These are phyloP conservation scores for Neophaeococcomyces mojaviensis DNA, from an alignment of 2,329 filamentous ascomycete species.

Conservation along the genomic window DNA sequence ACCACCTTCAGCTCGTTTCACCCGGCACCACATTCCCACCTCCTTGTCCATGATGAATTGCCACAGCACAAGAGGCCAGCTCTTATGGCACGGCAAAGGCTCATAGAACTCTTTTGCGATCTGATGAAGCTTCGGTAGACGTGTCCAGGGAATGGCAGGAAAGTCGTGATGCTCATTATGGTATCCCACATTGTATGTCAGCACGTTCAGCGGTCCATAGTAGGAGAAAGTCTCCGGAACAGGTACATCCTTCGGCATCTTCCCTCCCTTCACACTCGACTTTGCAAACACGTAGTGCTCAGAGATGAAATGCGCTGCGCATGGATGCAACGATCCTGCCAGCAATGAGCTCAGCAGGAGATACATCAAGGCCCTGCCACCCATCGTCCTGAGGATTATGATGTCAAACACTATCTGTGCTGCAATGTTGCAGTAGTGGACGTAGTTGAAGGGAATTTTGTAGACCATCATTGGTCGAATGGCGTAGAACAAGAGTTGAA, in stretches of 20 bases:
- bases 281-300: slow-evolving; percentile 75
- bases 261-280: slow-evolving; percentile 36
- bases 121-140: slow-evolving; percentile 65
- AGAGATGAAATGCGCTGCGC: slow-evolving; percentile 95
- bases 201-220: slow-evolving; percentile 82
- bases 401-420: slow-evolving; percentile 74
- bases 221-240: slow-evolving; percentile 95
- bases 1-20: slow-evolving; percentile 80
- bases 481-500: slow-evolving; percentile 98
- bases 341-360: slow-evolving; percentile 85
- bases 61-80: slow-evolving; percentile 91
- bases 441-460: slow-evolving; percentile 73
- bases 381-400: slow-evolving; percentile 54
- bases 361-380: slow-evolving; percentile 65
- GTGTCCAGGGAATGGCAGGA: slow-evolving; percentile 90
- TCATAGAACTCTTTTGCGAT: slow-evolving; percentile 90
- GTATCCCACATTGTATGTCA: slow-evolving; percentile 95
- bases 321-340: slow-evolving; percentile 85
- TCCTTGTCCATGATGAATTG: slow-evolving; percentile 87
- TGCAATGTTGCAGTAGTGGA: slow-evolving; percentile 75
- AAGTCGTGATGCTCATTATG: slow-evolving; percentile 99
- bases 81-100: slow-evolving; percentile 74
- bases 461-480: slow-evolving; percentile 92
- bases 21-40: slow-evolving; percentile 82
- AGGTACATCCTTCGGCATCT: slow-evolving; percentile 32